These are phyloP conservation scores for Teunomyces cretensis DNA, from an alignment of 805 yeast genomes.

Conservation along the genomic window DNA sequence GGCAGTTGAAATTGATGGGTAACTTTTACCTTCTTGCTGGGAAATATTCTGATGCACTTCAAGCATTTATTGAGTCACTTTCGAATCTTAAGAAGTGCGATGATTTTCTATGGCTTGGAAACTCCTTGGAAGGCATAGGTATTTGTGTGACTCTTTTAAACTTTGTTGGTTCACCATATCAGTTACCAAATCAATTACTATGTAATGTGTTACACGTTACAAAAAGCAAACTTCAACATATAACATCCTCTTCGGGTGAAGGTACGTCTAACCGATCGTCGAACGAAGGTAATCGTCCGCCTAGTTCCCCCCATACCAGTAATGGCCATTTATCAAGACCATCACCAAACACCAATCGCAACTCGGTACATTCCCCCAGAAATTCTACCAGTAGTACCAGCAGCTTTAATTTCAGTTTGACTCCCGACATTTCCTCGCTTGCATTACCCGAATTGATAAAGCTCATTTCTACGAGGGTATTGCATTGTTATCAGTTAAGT, in stretches of 20 bases:
- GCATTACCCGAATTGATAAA: slow-evolving; percentile 35
- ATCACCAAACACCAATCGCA: slow-evolving; percentile 4
- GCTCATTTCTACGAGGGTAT: slow-evolving; percentile 25
- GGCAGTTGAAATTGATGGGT: slow-evolving; percentile 75
- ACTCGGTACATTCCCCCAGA: slow-evolving; percentile 29
- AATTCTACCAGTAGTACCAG: slow-evolving; percentile 28
- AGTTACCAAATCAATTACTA: slow-evolving; percentile 41
- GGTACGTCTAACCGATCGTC: slow-evolving; percentile 6
- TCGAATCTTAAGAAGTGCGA: slow-evolving; percentile 54
- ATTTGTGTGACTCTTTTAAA: slow-evolving; percentile 63
- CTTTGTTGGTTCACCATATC: slow-evolving; percentile 53
- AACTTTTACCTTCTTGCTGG: slow-evolving; percentile 82
- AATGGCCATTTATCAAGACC: slow-evolving; percentile 1
- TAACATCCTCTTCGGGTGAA: slow-evolving; percentile 14
- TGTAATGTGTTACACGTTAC: slow-evolving; percentile 32
- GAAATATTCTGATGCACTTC: slow-evolving; percentile 65
- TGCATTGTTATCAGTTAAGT: slow-evolving; percentile 41
- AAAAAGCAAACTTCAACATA: slow-evolving; percentile 21
- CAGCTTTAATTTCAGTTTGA: slow-evolving; percentile 16
- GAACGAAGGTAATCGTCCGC: not conserved
- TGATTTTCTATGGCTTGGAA: slow-evolving; percentile 86
- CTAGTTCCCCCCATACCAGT: not conserved
- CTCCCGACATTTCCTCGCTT: slow-evolving; percentile 26
- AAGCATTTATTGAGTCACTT: slow-evolving; percentile 73
- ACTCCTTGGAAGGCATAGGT: slow-evolving; percentile 80